These are phyloP conservation scores for Paxillus ammoniavirescens DNA, from an alignment of 768 basidiomycete species.

Conservation along the genomic window DNA sequence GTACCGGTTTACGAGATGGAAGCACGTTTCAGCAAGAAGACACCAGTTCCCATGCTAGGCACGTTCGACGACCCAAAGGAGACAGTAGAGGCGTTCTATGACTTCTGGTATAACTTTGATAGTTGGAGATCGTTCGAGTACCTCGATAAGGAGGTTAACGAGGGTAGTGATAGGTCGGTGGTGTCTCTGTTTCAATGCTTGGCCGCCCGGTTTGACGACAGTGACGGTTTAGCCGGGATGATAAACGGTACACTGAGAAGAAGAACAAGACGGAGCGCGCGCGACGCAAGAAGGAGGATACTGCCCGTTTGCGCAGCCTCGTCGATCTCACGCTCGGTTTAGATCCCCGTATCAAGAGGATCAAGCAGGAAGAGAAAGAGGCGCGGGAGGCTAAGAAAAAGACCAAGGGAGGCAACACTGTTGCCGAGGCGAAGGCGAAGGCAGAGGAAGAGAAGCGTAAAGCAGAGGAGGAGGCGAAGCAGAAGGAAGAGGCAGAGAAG, in stretches of 20 bases:
- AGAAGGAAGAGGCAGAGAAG: slow-evolving; percentile 85
- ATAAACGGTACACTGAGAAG: slow-evolving; percentile 98
- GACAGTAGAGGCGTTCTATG: slow-evolving; percentile 90
- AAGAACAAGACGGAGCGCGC: slow-evolving; percentile 99
- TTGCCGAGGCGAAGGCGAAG: slow-evolving; percentile 49
- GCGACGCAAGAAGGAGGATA: slow-evolving; percentile 96
- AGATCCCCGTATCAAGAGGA: slow-evolving; percentile 95
- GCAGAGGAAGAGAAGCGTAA: slow-evolving; percentile 59
- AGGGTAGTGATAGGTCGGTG: slow-evolving; percentile 89
- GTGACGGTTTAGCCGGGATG: slow-evolving; percentile 71
- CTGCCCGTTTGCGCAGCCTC: slow-evolving; percentile 77
- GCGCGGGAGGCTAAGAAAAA: slow-evolving; percentile 91
- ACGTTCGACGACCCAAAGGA: slow-evolving; percentile 67
- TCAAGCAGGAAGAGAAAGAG: slow-evolving; percentile 95
- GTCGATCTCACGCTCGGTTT: slow-evolving; percentile 82
- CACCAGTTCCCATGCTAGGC: slow-evolving; percentile 85
- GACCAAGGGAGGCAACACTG: slow-evolving; percentile 39
- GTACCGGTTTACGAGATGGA: slow-evolving; percentile 86
- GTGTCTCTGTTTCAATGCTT: not conserved
- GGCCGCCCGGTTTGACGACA: slow-evolving; percentile 11
- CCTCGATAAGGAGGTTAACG: slow-evolving; percentile 97
- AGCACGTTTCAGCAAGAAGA: slow-evolving; percentile 84
- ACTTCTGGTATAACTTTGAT: slow-evolving; percentile 99
- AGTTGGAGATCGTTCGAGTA: slow-evolving; percentile 98
- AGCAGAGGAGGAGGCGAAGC: slow-evolving; percentile 68